A percentile compares a stretch with the other conserved stretches of the same genome.
Evolutionary conservation across 2,329 filamentous ascomycete species (phyloP).

Genomic region (Cyclaneusma minus): DNA sequence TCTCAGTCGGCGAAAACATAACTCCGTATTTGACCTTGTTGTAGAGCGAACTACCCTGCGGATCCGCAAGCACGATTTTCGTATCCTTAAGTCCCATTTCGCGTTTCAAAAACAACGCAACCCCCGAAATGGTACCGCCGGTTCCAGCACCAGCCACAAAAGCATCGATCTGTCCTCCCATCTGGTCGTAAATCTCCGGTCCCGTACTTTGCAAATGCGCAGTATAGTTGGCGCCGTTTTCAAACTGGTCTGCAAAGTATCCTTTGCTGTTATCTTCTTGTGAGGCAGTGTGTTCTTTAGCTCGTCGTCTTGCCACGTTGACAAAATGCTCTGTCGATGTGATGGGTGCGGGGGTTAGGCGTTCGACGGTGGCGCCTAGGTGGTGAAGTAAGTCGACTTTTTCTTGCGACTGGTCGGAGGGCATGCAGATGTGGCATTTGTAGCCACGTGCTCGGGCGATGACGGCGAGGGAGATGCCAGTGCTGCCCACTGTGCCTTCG

Average conservation of each 20-base stretch:
- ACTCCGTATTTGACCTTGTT: constrained; percentile 88
- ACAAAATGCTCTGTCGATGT: constrained; percentile 91
- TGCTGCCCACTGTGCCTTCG: constrained; percentile 92
- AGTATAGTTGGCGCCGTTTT: constrained; percentile 74
- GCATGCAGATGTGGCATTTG: constrained; percentile 93
- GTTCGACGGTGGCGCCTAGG: constrained; percentile 83
- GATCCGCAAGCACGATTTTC: constrained; percentile 74
- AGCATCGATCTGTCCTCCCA: constrained; percentile 58
- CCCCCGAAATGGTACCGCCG: constrained; percentile 81
- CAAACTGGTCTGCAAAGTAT: constrained; percentile 95
- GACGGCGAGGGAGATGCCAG: constrained; percentile 84
- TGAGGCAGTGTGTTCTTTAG: constrained; percentile 52
- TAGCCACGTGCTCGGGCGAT: constrained; percentile 82
- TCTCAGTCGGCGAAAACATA: constrained; percentile 83
- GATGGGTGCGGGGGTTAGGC: constrained; percentile 81
- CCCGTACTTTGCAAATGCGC: constrained; percentile 76
- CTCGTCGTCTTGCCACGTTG: constrained; percentile 69
- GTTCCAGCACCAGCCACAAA: constrained; percentile 92
- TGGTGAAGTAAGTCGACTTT: constrained; percentile 82
- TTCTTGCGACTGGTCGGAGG: constrained; percentile 74
- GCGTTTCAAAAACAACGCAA: constrained; percentile 71
- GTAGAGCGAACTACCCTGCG: constrained; percentile 83
- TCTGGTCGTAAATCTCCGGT: constrained; percentile 76
- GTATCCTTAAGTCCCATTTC: constrained; percentile 16
- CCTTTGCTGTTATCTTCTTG: constrained; percentile 50